Conservation (phyloP, 2,329 filamentous ascomycete species). For the Endocalyx cinctus region DNA sequence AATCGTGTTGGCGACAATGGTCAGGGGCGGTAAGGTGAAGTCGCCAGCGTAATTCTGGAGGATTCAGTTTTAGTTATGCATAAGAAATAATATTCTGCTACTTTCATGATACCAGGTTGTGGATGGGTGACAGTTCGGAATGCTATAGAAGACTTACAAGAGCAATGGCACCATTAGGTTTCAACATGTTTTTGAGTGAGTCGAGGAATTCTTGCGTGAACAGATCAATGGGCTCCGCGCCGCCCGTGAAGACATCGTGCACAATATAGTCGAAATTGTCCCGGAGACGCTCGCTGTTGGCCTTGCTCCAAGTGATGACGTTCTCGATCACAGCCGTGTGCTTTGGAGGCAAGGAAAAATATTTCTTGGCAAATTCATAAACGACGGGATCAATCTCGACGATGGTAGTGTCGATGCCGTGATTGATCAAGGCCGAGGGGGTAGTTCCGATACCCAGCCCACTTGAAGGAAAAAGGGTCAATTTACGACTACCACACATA, state of each 20-base stretch:
- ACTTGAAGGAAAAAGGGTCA: too few relatives aligned
- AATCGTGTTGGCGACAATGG: slow-evolving; percentile 79
- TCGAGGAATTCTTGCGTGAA: slow-evolving; percentile 84
- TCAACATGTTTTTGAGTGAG: slow-evolving; percentile 66
- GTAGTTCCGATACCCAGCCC: slow-evolving; percentile 91
- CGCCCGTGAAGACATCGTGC: slow-evolving; percentile 96
- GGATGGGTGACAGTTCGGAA: not conserved
- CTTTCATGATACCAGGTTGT: too few relatives aligned
- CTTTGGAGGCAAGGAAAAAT: slow-evolving; percentile 75
- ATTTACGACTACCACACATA: too few relatives aligned
- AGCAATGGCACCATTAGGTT: slow-evolving; percentile 75
- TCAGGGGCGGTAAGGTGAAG: slow-evolving; percentile 69
- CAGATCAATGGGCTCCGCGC: slow-evolving; percentile 81
- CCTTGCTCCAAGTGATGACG: slow-evolving; percentile 64
- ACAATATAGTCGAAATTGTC: slow-evolving; percentile 83
- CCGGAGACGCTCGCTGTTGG: slow-evolving; percentile 36
- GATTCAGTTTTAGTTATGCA: slow-evolving; percentile 3
- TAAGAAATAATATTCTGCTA: not conserved
- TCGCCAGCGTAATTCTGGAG: slow-evolving; percentile 89
- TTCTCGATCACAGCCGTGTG: slow-evolving; percentile 79
- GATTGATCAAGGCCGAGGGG: slow-evolving; percentile 77
- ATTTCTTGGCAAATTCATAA: slow-evolving; percentile 73
- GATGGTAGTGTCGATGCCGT: slow-evolving; percentile 88
- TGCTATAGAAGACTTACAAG: too few relatives aligned
- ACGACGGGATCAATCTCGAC: slow-evolving; percentile 93